phyloP scores from a whole-genome alignment of 73 alveolate species.

The Paramecium caudatum region DNA sequence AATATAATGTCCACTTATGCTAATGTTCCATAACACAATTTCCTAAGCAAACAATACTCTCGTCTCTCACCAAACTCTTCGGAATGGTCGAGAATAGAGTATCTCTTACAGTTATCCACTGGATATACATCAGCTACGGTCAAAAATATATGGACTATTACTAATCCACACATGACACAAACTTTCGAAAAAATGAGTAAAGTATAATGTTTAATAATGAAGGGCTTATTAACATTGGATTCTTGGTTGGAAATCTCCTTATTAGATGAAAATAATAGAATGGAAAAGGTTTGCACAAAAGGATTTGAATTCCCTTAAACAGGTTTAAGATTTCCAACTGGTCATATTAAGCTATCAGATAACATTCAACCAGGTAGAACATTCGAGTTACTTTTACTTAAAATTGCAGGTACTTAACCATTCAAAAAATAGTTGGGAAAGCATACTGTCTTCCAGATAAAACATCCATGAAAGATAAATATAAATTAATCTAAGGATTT shows the following conservation, averaged over 20 bases:
- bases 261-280: constrained; percentile 61
- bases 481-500: constrained; percentile 70
- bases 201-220: neutral
- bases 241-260: constrained; percentile 75
- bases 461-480: constrained; percentile 59
- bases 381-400: constrained; percentile 64
- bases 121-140: constrained; percentile 74
- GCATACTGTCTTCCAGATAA: constrained; percentile 74
- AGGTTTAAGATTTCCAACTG: constrained; percentile 77
- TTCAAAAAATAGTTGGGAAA: constrained; percentile 65
- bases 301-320: constrained; percentile 76
- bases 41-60: constrained; percentile 51
- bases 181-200: constrained; percentile 62
- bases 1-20: constrained; percentile 36
- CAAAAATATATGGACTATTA: constrained; percentile 69
- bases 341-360: constrained; percentile 66
- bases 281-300: constrained; percentile 75
- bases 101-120: constrained; percentile 52
- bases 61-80: constrained; percentile 58
- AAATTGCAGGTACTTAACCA: constrained; percentile 63
- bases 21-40: constrained; percentile 54
- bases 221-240: constrained; percentile 70
- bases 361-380: constrained; percentile 22
- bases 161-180: constrained; percentile 67
- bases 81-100: constrained; percentile 69